Evolutionary conservation across 1,139 yeast species (phyloP).

Genomic region (Saccharomyces hybrid): DNA sequence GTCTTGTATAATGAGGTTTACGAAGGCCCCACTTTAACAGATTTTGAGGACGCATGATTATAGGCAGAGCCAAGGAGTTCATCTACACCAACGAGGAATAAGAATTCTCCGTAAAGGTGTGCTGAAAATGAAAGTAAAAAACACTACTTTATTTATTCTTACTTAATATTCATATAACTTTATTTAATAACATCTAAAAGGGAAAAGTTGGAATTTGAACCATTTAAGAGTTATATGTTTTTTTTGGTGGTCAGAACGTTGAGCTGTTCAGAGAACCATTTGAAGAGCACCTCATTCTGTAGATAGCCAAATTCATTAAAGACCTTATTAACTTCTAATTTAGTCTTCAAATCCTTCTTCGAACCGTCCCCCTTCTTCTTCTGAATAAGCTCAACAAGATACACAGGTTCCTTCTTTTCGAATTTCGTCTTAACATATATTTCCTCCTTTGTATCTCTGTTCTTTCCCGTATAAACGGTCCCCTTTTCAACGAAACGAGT

Average conservation of each 20-base stretch:
- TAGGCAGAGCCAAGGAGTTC: no score
- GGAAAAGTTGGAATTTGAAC: background rate
- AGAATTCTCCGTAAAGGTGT: no score
- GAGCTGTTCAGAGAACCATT: constrained; percentile 25
- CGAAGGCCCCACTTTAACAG: constrained; percentile 28
- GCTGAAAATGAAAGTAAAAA: no score
- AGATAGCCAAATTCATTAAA: constrained; percentile 28
- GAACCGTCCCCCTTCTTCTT: background rate
- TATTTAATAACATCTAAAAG: background rate
- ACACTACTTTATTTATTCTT: no score
- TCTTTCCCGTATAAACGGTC: constrained; percentile 54
- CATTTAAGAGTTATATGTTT: constrained; percentile 1
- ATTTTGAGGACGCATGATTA: constrained; percentile 3
- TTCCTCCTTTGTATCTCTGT: constrained; percentile 6
- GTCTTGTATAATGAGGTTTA: constrained; percentile 40
- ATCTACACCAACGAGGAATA: no score
- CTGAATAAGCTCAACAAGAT: constrained; percentile 13
- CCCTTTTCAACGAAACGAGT: constrained; percentile 45
- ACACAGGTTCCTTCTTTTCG: constrained; percentile 18
- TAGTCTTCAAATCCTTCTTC: constrained; percentile 8
- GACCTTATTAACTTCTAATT: constrained; percentile 24
- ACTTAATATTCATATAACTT: background rate
- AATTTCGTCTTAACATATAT: constrained; percentile 17
- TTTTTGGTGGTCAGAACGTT: constrained; percentile 15
- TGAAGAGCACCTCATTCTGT: constrained; percentile 22